Conservation (phyloP, 2,329 filamentous ascomycete species). For the Westerdykella aurantiaca region DNA sequence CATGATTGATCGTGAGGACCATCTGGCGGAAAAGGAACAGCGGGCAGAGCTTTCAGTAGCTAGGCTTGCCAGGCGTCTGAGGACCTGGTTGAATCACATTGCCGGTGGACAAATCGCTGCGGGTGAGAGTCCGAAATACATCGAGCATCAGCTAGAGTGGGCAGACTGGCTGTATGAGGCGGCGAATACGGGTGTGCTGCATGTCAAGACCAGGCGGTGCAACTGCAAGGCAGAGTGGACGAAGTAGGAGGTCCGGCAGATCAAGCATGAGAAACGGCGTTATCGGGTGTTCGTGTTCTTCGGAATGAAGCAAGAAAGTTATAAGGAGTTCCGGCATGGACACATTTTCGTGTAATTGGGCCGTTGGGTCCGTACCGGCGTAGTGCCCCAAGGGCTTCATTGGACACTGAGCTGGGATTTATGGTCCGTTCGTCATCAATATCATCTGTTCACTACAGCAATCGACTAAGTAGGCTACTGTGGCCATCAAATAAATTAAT, state of each 20-base stretch:
- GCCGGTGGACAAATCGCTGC: constrained; percentile 15
- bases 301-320: too few species aligned
- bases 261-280: too few species aligned
- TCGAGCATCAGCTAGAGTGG: constrained; percentile 28
- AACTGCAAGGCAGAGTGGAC: constrained; percentile 23
- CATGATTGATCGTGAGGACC: constrained; percentile 12
- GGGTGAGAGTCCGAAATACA: constrained; percentile 15
- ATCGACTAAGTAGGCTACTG: too few species aligned
- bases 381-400: too few species aligned
- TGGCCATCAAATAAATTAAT: too few species aligned
- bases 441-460: too few species aligned
- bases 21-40: neutral
- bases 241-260: constrained; percentile 1
- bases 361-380: too few species aligned
- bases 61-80: constrained; percentile 13
- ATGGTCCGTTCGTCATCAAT: too few species aligned
- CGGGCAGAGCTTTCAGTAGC: constrained; percentile 2
- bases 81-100: constrained; percentile 12
- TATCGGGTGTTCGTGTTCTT: too few species aligned
- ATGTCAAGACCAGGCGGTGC: constrained; percentile 22
- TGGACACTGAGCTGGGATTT: too few species aligned
- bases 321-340: too few species aligned
- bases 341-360: too few species aligned
- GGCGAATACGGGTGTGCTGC: constrained; percentile 21
- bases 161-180: constrained; percentile 25